These are phyloP conservation scores for Phytomonas sp. DNA, from an alignment of 208 protist species.

Conservation along the genomic window DNA sequence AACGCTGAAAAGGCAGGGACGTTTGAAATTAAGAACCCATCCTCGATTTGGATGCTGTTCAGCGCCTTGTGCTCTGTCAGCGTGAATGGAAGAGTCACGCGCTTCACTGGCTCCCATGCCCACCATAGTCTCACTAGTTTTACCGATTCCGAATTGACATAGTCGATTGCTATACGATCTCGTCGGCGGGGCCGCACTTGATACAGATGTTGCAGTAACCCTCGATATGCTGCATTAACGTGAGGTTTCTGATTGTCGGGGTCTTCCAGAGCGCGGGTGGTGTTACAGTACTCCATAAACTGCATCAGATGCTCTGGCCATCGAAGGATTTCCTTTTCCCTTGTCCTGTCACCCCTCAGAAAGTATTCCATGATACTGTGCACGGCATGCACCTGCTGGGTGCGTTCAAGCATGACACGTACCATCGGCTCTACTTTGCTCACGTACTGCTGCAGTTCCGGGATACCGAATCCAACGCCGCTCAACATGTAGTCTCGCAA, in stretches of 20 bases:
- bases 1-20: slow-evolving; percentile 46
- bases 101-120: slow-evolving; percentile 20
- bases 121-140: slow-evolving; percentile 53
- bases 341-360: slow-evolving; percentile 19
- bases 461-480: slow-evolving; percentile 57
- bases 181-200: slow-evolving; percentile 30
- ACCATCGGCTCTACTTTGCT: slow-evolving; percentile 79
- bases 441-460: slow-evolving; percentile 84
- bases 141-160: slow-evolving; percentile 35
- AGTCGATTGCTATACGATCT: slow-evolving; percentile 52
- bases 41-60: slow-evolving; percentile 55
- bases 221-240: slow-evolving; percentile 49
- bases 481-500: slow-evolving; percentile 68
- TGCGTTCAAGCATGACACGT: slow-evolving; percentile 83
- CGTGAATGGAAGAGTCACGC: slow-evolving; percentile 37
- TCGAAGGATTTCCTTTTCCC: slow-evolving; percentile 22
- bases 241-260: slow-evolving; percentile 44
- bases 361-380: slow-evolving; percentile 57
- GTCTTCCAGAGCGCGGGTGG: slow-evolving; percentile 56
- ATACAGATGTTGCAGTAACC: slow-evolving; percentile 53
- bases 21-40: slow-evolving; percentile 36
- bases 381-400: slow-evolving; percentile 84
- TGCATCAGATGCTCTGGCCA: slow-evolving; percentile 85
- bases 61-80: slow-evolving; percentile 68
- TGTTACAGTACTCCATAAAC: slow-evolving; percentile 87